Base-by-base conservation (phyloP, 805 yeast species). In the Pichia nanzhaoensis region DNA sequence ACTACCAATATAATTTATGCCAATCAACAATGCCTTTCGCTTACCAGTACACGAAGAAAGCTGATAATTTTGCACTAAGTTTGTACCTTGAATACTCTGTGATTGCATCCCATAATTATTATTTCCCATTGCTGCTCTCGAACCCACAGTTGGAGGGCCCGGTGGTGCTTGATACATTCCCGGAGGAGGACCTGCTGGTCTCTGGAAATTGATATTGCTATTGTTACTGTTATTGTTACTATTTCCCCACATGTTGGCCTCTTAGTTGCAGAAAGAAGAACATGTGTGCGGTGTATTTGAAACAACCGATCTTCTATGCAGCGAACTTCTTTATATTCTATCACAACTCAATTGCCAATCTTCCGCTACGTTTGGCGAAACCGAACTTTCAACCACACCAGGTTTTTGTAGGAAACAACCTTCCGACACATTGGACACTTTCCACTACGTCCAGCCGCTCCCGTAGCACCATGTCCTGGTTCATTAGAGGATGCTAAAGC, bases 1-100 rank as follows among this genome's bases (percentile, higher is more conserved):
- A 75, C 56, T 77, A 81, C 40, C 60, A 49, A 76, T 69, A 63
- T 87, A 87, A 65, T 87, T 87, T 60, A 83, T 80, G 12, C 95
- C 95, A 46, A 87, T 71, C 41, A 85, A 58, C 44, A 87, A 60
- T 2, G 95, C 95, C 63, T 86, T 87, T 49, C 79, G 74, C 30
- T 71, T 69, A 13, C 95, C 95, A 5, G 75, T 66, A 67, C 90
- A 82, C 55, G 77, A 74, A 10, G 91, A 82, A 61, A 80, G 80
- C 57, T 78, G 81, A 41, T 54, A 59, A 16, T 53, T 46, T 33
- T 59, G 63, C 17, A 38, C 42, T 17, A 52, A 47, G n/a, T 46
- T 42, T 55, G 67, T 75, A 17, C 66, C 69, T 55, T 60, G 57
- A 32, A 57, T 47, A 24, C 51, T 56, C 28, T 51, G 56, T 5